Conservation (phyloP, 768 basidiomycete genomes). For the Boletus coccyginus region DNA sequence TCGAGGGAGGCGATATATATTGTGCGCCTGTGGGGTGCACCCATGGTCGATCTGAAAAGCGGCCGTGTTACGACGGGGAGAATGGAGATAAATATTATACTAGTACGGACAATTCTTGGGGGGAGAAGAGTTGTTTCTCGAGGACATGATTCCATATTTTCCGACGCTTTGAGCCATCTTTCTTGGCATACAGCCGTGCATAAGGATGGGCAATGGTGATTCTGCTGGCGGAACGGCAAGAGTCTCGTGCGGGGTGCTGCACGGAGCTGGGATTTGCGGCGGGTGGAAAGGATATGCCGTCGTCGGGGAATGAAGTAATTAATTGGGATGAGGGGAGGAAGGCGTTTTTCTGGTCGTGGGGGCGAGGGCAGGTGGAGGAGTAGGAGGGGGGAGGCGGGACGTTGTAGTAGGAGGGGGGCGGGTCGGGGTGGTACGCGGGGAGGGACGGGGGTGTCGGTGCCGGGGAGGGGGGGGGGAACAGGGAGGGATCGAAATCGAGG, state of each 20-base stretch:
- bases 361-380: not conserved
- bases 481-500: constrained; percentile 7
- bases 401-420: constrained; percentile 11
- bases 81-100: not conserved
- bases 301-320: constrained; percentile 20
- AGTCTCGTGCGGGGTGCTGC: constrained; percentile 18
- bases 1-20: constrained; percentile 75
- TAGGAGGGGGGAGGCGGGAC: not conserved
- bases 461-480: constrained; percentile 2
- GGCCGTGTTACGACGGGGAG: not conserved
- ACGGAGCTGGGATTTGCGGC: not conserved
- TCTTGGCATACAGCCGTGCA: constrained; percentile 64
- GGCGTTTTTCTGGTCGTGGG: constrained; percentile 1
- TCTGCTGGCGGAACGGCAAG: constrained; percentile 19
- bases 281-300: constrained; percentile 20
- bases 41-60: constrained; percentile 52
- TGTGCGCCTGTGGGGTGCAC: constrained; percentile 63
- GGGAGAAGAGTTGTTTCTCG: constrained; percentile 67
- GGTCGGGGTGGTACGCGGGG: constrained; percentile 9
- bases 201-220: constrained; percentile 60
- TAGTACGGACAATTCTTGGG: constrained; percentile 66
- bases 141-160: constrained; percentile 78
- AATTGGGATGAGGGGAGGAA: not conserved
- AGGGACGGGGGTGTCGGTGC: not conserved
- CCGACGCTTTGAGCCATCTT: constrained; percentile 60